Conservation (phyloP, 2,329 filamentous ascomycete species). For the Venturia carpophila region DNA sequence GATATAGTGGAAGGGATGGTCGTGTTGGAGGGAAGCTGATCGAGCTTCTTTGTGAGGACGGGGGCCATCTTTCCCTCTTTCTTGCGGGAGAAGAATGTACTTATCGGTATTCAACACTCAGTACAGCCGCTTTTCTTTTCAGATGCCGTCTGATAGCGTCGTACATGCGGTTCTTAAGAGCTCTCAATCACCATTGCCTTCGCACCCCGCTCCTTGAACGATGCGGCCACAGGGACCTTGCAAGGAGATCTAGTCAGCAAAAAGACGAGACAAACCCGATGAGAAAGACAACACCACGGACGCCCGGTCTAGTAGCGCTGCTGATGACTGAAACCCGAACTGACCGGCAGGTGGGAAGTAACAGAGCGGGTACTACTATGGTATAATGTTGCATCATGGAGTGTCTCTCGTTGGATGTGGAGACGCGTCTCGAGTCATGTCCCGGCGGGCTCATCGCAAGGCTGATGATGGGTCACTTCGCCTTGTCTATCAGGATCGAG, state of each 20-base stretch:
- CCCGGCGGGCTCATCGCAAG: neutral
- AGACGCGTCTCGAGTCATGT: slow-evolving; percentile 2
- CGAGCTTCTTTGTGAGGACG: slow-evolving; percentile 9
- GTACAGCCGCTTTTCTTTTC: neutral
- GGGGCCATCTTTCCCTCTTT: neutral
- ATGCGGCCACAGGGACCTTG: too few species aligned
- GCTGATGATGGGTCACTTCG: neutral
- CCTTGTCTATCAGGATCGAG: neutral
- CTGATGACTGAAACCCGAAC: neutral
- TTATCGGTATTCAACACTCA: neutral
- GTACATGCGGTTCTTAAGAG: neutral
- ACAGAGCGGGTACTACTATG: too few species aligned
- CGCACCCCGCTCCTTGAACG: neutral
- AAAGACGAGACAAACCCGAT: neutral
- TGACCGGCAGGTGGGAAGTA: slow-evolving; percentile 1
- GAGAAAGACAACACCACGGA: neutral
- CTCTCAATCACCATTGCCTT: neutral
- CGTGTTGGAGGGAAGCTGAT: neutral
- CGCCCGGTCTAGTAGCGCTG: neutral
- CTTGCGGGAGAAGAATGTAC: slow-evolving; percentile 13
- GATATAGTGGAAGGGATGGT: neutral
- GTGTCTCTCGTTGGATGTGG: neutral
- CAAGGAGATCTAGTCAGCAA: too few species aligned
- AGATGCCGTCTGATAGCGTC: neutral
- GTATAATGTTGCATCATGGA: neutral